Percentiles rank a stretch among this genome's conserved stretches.
Conservation (phyloP, 2,329 filamentous ascomycete species). For the Sporothrix phasma region DNA sequence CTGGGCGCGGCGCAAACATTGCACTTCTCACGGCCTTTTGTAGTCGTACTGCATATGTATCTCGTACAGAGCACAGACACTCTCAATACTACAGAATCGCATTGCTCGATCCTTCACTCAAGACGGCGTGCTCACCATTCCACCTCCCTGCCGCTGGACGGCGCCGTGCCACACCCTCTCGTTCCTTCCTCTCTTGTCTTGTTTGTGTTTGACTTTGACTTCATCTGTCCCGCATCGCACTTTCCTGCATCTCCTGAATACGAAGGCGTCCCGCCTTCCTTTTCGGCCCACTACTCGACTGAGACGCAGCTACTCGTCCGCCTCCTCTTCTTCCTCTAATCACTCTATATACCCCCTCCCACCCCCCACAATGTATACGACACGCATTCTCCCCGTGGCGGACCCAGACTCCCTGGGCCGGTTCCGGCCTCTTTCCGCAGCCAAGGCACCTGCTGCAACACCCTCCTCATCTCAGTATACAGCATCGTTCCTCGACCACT, state of each 20-base stretch:
- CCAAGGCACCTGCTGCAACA: no score
- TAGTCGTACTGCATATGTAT: no score
- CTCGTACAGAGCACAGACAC: no score
- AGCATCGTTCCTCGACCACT: conserved; percentile 27
- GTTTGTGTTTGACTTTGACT: not conserved
- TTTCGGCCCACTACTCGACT: not conserved
- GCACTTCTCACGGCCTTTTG: not conserved
- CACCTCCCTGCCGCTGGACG: conserved; percentile 15
- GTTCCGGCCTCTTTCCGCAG: conserved; percentile 11
- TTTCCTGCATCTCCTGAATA: not conserved
- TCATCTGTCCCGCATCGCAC: not conserved
- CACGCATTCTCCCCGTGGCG: conserved; percentile 20
- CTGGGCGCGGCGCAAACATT: not conserved
- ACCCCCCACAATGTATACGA: conserved; percentile 15
- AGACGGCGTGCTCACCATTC: not conserved
- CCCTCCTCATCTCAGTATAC: not conserved
- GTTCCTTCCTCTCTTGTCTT: not conserved
- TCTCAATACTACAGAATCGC: not conserved
- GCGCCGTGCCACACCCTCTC: not conserved
- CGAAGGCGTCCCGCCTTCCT: not conserved
- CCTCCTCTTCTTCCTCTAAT: not conserved
- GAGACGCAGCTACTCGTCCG: not conserved
- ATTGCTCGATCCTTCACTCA: not conserved
- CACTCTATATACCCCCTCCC: not conserved
- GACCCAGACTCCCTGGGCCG: conserved; percentile 17